These are phyloP conservation scores for Hippophae gyantsensis DNA, from an alignment of 306 rosid genomes.

Conservation along the genomic window DNA sequence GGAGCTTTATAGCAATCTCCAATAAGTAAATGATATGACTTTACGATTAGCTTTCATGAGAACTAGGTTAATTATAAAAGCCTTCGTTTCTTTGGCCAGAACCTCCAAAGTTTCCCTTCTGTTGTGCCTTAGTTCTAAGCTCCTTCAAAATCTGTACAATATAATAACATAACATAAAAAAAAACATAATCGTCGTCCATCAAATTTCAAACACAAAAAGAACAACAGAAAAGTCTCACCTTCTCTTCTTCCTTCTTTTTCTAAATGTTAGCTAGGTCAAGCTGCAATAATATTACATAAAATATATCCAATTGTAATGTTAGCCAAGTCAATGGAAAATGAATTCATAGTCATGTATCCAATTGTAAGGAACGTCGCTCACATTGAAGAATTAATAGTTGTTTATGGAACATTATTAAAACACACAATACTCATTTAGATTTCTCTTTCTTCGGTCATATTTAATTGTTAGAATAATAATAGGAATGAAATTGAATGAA, in stretches of 20 bases:
- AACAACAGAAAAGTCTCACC: conserved; percentile 27
- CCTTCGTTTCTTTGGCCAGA: conserved; percentile 64
- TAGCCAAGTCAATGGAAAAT: neutral
- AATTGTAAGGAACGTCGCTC: no score
- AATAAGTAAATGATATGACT: no score
- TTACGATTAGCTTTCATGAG: conserved; percentile 5
- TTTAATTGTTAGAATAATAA: no score
- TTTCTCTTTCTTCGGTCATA: no score
- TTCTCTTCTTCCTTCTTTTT: conserved; percentile 94
- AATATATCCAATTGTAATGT: neutral
- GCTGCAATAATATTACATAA: conserved; percentile 21
- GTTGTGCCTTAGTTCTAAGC: conserved; percentile 67
- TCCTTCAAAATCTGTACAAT: conserved; percentile 62
- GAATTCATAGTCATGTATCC: no score
- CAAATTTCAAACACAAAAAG: neutral
- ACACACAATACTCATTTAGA: no score
- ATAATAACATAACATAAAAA: neutral
- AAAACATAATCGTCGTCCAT: neutral
- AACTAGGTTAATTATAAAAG: neutral
- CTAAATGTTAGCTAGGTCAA: conserved; percentile 81
- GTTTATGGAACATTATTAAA: no score
- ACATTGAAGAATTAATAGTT: no score
- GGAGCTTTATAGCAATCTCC: no score
- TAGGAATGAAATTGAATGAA: no score
- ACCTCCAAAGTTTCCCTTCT: conserved; percentile 73